Evolutionary conservation across 345 rosid species (phyloP).

Genomic region (Lepidium sativum): DNA sequence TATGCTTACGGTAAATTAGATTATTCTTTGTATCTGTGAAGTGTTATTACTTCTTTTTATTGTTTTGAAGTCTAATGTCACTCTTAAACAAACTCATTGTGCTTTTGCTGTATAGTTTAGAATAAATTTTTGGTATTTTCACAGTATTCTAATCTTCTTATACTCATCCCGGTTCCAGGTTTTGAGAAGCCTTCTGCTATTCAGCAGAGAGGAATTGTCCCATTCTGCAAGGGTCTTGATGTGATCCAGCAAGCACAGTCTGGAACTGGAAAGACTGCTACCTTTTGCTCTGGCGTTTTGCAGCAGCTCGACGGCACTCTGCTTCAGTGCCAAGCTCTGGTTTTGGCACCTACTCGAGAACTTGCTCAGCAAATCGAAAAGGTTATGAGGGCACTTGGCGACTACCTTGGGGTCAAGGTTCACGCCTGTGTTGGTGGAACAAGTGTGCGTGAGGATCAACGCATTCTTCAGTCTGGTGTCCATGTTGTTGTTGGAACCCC

Average conservation of each 20-base stretch:
- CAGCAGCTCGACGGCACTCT: constrained; percentile 69
- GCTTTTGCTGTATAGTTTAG: not conserved
- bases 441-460: constrained; percentile 90
- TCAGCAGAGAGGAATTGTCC: constrained; percentile 91
- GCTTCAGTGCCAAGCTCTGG: constrained; percentile 80
- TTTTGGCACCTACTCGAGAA: constrained; percentile 87
- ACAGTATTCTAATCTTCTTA: not conserved
- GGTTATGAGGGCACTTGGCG: constrained; percentile 95
- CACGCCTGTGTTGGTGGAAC: constrained; percentile 98
- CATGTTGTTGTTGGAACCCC: constrained; percentile 98
- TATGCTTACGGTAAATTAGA: constrained; percentile 71
- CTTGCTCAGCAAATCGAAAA: constrained; percentile 93
- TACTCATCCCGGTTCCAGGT: constrained; percentile 20
- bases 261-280: constrained; percentile 92
- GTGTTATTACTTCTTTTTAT: not conserved
- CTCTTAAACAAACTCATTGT: not conserved
- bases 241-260: constrained; percentile 97
- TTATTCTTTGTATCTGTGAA: not conserved
- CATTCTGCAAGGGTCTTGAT: constrained; percentile 88
- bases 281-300: constrained; percentile 87
- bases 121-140: not conserved
- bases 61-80: not conserved
- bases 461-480: constrained; percentile 83
- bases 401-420: constrained; percentile 82
- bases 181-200: constrained; percentile 98